A percentile compares a stretch with the other conserved stretches of the same genome.
phyloP scores from a whole-genome alignment of 2,329 filamentous ascomycete species.

The Cordyceps sp. region DNA sequence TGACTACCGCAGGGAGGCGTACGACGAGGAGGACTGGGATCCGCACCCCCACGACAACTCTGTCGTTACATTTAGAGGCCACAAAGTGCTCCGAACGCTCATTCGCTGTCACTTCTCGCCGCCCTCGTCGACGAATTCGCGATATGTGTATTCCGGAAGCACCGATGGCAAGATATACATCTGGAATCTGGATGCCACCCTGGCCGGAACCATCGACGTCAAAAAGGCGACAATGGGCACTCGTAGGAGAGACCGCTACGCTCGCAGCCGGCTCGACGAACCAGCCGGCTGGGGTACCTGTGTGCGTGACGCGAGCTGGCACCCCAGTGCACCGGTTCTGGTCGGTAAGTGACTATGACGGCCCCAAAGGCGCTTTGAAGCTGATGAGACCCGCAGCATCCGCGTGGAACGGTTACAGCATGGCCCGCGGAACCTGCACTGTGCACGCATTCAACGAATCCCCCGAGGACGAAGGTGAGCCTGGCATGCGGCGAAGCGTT shows the following conservation, averaged over 20 bases:
- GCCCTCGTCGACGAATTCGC: conserved; percentile 65
- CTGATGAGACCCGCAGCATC: conserved; percentile 43
- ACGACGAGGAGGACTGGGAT: conserved; percentile 45
- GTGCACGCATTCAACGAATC: conserved; percentile 64
- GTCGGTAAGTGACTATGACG: conserved; percentile 31
- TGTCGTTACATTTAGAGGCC: conserved; percentile 82
- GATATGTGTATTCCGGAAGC: conserved; percentile 87
- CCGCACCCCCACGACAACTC: conserved; percentile 69
- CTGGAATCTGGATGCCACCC: conserved; percentile 83
- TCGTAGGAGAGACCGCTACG: conserved; percentile 35
- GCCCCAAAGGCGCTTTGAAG: not conserved
- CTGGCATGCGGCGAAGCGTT: conserved; percentile 37
- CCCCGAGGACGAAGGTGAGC: conserved; percentile 44
- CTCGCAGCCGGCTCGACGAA: conserved; percentile 40
- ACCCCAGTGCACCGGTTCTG: conserved; percentile 67
- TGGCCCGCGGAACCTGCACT: conserved; percentile 57
- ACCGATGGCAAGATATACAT: conserved; percentile 80
- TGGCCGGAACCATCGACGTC: conserved; percentile 66
- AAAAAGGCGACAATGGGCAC: conserved; percentile 48
- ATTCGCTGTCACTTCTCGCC: conserved; percentile 95
- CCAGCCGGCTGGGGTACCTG: conserved; percentile 53
- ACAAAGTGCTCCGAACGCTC: conserved; percentile 74
- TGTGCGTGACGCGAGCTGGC: conserved; percentile 81
- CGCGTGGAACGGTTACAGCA: conserved; percentile 64
- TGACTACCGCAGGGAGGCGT: conserved; percentile 57